Percentiles rank a stretch among this genome's conserved stretches.
phyloP scores from a whole-genome alignment of 2,329 filamentous ascomycete species.

The Neofusicoccum umdonicola region DNA sequence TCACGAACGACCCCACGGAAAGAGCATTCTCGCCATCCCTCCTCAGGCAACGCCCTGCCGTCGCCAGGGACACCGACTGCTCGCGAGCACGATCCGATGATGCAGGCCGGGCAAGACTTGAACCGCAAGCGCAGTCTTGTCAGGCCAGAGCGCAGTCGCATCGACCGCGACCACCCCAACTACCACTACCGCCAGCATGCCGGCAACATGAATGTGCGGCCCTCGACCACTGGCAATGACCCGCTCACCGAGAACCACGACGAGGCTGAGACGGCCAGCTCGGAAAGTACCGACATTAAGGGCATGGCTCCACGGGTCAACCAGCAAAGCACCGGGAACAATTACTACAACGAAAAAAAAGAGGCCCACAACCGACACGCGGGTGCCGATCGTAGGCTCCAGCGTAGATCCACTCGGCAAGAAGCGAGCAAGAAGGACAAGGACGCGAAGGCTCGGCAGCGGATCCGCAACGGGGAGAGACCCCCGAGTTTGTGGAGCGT shows the following conservation, averaged over 20 bases:
- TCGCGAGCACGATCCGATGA: conserved; percentile 54
- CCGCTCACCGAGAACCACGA: conserved; percentile 72
- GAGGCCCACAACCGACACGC: conserved; percentile 32
- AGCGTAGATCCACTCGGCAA: conserved; percentile 65
- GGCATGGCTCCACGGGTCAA: conserved; percentile 46
- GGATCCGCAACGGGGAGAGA: conserved; percentile 62
- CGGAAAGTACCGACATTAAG: conserved; percentile 62
- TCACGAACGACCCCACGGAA: conserved; percentile 34
- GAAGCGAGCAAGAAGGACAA: conserved; percentile 56
- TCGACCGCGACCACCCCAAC: conserved; percentile 85
- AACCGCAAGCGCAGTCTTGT: conserved; percentile 83
- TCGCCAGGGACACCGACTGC: conserved; percentile 42
- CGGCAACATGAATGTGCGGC: conserved; percentile 83
- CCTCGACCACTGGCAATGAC: conserved; percentile 90
- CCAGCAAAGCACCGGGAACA: conserved; percentile 24
- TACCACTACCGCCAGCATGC: conserved; percentile 96
- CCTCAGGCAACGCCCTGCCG: conserved; percentile 35
- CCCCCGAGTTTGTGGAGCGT: conserved; percentile 92
- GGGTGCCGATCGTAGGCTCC: conserved; percentile 34
- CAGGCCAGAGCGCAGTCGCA: conserved; percentile 80
- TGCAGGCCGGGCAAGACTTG: conserved; percentile 51
- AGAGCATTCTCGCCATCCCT: conserved; percentile 41
- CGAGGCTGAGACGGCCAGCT: conserved; percentile 54
- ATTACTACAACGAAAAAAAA: conserved; percentile 39
- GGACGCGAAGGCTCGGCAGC: conserved; percentile 59